Evolutionary conservation across 495 filamentous ascomycete genomes (phyloP).

Genomic region (Penicillium waksmanii): DNA sequence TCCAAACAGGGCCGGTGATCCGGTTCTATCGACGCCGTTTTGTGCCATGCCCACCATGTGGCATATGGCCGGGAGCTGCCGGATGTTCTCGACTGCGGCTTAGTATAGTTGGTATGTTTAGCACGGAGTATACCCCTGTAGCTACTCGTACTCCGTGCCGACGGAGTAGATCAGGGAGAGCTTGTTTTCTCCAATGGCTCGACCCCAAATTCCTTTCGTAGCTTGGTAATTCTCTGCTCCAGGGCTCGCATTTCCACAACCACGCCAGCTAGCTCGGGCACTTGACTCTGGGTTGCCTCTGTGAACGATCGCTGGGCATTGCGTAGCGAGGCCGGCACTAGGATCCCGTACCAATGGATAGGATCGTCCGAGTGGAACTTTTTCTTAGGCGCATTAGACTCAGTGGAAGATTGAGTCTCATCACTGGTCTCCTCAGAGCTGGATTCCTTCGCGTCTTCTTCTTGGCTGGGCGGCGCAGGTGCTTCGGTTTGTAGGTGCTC

Average conservation of each 20-base stretch:
- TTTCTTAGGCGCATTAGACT: slow-evolving; percentile 21
- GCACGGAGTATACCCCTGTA: not conserved
- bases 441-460: not conserved
- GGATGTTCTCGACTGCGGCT: not conserved
- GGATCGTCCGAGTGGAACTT: slow-evolving; percentile 54
- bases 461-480: not conserved
- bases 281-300: slow-evolving; percentile 34
- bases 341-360: slow-evolving; percentile 70
- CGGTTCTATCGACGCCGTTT: slow-evolving; percentile 3
- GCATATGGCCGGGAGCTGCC: not conserved
- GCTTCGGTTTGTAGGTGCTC: slow-evolving; percentile 6
- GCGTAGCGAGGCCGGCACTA: slow-evolving; percentile 63
- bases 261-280: slow-evolving; percentile 50
- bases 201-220: slow-evolving; percentile 39
- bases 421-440: not conserved
- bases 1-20: not conserved
- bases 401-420: slow-evolving; percentile 1
- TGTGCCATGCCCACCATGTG: slow-evolving; percentile 3
- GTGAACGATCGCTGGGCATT: slow-evolving; percentile 59
- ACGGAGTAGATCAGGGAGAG: not conserved
- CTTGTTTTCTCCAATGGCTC: slow-evolving; percentile 5
- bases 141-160: not conserved
- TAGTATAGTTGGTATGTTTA: not conserved
- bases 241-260: slow-evolving; percentile 70
- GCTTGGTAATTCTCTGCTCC: slow-evolving; percentile 66